phyloP scores from a whole-genome alignment of 2,329 filamentous ascomycete genomes.

The Aspergillus melleus region DNA sequence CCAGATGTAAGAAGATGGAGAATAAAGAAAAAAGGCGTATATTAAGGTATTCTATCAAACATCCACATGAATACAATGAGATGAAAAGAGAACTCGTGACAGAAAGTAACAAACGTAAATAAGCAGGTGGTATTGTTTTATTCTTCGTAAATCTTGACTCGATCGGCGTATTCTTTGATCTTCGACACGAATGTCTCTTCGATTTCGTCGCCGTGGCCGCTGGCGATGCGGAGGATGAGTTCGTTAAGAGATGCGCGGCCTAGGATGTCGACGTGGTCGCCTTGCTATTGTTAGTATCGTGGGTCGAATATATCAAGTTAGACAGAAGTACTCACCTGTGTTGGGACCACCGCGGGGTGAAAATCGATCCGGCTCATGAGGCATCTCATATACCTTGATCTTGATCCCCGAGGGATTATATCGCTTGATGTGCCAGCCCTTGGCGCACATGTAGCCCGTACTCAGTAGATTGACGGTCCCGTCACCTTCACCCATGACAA shows the following conservation, averaged over 20 bases:
- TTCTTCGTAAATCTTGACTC: slow-evolving; percentile 78
- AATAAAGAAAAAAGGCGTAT: slow-evolving; percentile 1
- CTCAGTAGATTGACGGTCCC: slow-evolving; percentile 93
- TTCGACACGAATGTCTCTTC: slow-evolving; percentile 75
- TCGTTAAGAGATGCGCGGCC: slow-evolving; percentile 88
- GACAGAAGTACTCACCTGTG: slow-evolving; percentile 48
- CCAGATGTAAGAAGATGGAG: neutral
- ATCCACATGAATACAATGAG: neutral
- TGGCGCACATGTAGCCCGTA: slow-evolving; percentile 94
- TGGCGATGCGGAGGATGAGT: slow-evolving; percentile 80
- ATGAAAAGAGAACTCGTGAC: slow-evolving; percentile 1
- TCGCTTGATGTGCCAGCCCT: slow-evolving; percentile 88
- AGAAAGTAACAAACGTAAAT: neutral
- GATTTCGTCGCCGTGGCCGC: slow-evolving; percentile 78
- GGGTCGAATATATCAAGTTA: neutral
- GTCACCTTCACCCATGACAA: slow-evolving; percentile 94
- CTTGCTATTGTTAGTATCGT: slow-evolving; percentile 49
- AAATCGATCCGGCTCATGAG: slow-evolving; percentile 90
- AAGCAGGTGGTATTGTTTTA: slow-evolving; percentile 23
- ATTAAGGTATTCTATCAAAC: neutral
- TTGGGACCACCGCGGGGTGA: slow-evolving; percentile 73
- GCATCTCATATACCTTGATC: slow-evolving; percentile 91
- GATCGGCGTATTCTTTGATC: slow-evolving; percentile 78
- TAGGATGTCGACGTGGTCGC: slow-evolving; percentile 95
- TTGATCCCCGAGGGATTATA: slow-evolving; percentile 86